Conservation (phyloP, 257 asterid species). For the Primulina eburnea region DNA sequence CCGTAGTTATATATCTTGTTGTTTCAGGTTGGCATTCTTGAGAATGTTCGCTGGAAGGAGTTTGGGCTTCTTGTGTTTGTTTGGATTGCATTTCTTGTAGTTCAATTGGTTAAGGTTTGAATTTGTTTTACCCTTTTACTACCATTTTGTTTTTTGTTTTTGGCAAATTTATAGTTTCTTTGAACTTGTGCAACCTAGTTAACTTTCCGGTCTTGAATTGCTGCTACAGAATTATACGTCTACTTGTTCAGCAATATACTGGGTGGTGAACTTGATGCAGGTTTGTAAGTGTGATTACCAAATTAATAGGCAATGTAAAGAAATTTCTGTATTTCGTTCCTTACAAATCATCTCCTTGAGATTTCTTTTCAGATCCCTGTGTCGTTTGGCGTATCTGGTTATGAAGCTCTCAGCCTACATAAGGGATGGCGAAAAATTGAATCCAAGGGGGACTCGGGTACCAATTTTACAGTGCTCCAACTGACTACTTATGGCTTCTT, state of each 20-base stretch:
- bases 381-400: constrained; percentile 65
- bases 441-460: constrained; percentile 72
- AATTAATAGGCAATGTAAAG: not conserved
- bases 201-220: constrained; percentile 28
- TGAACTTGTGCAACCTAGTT: not conserved
- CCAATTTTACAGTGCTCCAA: constrained; percentile 60
- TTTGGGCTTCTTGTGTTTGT: constrained; percentile 76
- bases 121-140: constrained; percentile 6
- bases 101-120: constrained; percentile 76
- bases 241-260: constrained; percentile 65
- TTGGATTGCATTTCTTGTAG: constrained; percentile 78
- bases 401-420: constrained; percentile 65
- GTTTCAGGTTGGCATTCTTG: constrained; percentile 63
- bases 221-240: constrained; percentile 54
- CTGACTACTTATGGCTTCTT: constrained; percentile 64
- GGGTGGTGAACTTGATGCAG: constrained; percentile 94
- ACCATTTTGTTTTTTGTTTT: not conserved
- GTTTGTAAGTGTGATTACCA: constrained; percentile 29
- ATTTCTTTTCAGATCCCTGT: constrained; percentile 66
- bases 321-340: not conserved
- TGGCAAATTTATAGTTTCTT: constrained; percentile 9
- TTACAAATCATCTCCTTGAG: not conserved
- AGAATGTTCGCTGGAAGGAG: constrained; percentile 93
- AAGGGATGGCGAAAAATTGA: constrained; percentile 79
- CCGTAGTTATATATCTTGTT: constrained; percentile 20